A percentile compares a stretch with the other conserved stretches of the same genome.
phyloP scores from a whole-genome alignment of 306 rosid species.

The Potentilla sterilis region DNA sequence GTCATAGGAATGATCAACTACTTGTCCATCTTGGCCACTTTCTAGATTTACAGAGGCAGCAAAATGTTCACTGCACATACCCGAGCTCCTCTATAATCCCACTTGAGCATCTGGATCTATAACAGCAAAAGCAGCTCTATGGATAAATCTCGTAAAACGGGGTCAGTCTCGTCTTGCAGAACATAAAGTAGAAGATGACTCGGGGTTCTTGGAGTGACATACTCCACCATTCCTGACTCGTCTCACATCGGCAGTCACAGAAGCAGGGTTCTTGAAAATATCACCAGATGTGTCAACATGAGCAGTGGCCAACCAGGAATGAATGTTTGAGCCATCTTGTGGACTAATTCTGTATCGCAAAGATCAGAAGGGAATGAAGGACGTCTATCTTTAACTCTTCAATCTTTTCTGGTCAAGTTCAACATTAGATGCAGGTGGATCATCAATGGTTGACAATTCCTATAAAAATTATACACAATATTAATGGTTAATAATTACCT shows the following conservation, averaged over 20 bases:
- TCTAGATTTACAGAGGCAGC: constrained; percentile 56
- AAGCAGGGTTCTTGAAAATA: constrained; percentile 55
- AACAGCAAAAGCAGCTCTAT: no score
- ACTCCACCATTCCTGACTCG: constrained; percentile 73
- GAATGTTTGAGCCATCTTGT: constrained; percentile 68
- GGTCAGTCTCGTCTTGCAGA: no score
- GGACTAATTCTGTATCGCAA: constrained; percentile 56
- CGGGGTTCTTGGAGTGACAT: constrained; percentile 43
- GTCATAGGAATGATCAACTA: constrained; percentile 57
- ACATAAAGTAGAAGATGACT: no score
- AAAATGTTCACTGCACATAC: constrained; percentile 41
- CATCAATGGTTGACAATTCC: no score
- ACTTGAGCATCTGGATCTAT: no score
- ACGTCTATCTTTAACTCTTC: no score
- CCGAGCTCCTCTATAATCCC: no score
- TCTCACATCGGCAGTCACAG: constrained; percentile 64
- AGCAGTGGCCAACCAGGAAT: constrained; percentile 73
- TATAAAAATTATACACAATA: no score
- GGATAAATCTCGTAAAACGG: no score
- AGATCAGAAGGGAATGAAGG: constrained; percentile 35
- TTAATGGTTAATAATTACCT: no score
- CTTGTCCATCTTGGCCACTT: constrained; percentile 42
- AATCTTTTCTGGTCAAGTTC: no score
- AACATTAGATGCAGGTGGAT: no score
- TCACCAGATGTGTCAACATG: constrained; percentile 74